Evolutionary conservation across 257 asterid species (phyloP).

Genomic region (Solanum phureja): DNA sequence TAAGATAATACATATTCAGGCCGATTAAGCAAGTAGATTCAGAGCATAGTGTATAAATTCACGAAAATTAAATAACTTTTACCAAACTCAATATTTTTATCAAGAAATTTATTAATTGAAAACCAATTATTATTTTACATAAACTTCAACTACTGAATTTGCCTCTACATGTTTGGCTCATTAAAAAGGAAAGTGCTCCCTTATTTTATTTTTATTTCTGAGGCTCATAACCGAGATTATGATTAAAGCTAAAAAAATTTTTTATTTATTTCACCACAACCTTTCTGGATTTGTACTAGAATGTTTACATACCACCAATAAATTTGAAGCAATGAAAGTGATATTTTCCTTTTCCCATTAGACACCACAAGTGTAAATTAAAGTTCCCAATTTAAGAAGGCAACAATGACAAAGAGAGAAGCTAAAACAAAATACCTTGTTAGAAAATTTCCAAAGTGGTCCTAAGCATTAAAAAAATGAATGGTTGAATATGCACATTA

Average conservation of each 20-base stretch:
- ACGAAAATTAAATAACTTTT: fast-evolving
- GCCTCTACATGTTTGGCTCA: fast-evolving
- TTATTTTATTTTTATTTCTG: not conserved
- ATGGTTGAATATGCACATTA: not conserved
- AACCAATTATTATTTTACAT: not conserved
- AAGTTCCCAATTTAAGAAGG: constrained; percentile 2
- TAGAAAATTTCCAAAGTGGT: not conserved
- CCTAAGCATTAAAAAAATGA: not conserved
- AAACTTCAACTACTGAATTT: not conserved
- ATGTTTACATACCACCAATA: not conserved
- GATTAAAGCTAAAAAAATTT: not conserved
- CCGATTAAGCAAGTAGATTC: not conserved
- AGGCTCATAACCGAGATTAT: not conserved
- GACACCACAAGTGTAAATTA: not conserved
- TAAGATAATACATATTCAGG: not conserved
- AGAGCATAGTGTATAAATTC: not conserved
- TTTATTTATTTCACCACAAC: not conserved
- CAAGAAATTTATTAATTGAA: not conserved
- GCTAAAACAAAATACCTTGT: not conserved
- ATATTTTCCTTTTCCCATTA: not conserved
- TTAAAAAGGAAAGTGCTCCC: not conserved
- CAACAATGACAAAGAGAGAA: not conserved
- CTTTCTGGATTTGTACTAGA: not conserved
- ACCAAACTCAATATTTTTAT: not conserved
- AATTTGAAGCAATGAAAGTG: not conserved